A percentile compares a stretch with the other conserved stretches of the same genome.
These are phyloP conservation scores for Penicillium sp. DNA, from an alignment of 2,329 filamentous ascomycete genomes.

Conservation along the genomic window DNA sequence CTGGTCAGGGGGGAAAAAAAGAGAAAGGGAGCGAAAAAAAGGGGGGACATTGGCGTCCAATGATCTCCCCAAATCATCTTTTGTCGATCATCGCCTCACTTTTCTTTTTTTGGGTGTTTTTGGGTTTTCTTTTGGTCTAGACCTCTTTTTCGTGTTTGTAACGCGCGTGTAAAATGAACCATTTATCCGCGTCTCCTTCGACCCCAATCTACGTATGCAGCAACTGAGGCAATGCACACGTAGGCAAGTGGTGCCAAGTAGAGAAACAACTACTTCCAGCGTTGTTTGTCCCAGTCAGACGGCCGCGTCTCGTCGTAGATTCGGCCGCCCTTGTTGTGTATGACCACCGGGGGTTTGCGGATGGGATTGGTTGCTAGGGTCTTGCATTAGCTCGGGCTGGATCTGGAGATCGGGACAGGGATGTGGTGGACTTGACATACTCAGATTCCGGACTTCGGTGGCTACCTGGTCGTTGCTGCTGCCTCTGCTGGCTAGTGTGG, in stretches of 20 bases:
- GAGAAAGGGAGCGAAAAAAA: slow-evolving; percentile 4
- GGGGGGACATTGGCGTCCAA: slow-evolving; percentile 6
- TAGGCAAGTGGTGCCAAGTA: not conserved
- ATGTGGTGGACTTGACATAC: slow-evolving; percentile 18
- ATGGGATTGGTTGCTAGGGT: slow-evolving; percentile 23
- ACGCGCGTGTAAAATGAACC: slow-evolving; percentile 14
- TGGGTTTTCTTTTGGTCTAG: not conserved
- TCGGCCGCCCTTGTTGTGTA: slow-evolving; percentile 32
- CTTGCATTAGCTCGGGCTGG: slow-evolving; percentile 19
- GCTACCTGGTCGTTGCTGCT: slow-evolving; percentile 26
- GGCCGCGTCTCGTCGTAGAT: slow-evolving; percentile 32
- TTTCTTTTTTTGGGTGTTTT: no score
- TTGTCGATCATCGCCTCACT: slow-evolving; percentile 16
- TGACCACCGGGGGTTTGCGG: slow-evolving; percentile 28
- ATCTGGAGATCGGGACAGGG: slow-evolving; percentile 19
- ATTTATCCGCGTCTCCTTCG: slow-evolving; percentile 1
- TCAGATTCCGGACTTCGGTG: slow-evolving; percentile 27
- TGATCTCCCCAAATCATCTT: not conserved
- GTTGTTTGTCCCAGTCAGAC: slow-evolving; percentile 34
- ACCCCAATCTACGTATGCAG: not conserved
- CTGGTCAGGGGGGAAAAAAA: slow-evolving; percentile 1
- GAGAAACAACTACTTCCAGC: slow-evolving; percentile 27
- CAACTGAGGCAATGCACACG: not conserved
- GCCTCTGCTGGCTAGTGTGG: slow-evolving; percentile 27
- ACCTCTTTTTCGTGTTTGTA: not conserved